These are phyloP conservation scores for Tricholoma saponaceum DNA, from an alignment of 768 basidiomycete genomes.

Conservation along the genomic window DNA sequence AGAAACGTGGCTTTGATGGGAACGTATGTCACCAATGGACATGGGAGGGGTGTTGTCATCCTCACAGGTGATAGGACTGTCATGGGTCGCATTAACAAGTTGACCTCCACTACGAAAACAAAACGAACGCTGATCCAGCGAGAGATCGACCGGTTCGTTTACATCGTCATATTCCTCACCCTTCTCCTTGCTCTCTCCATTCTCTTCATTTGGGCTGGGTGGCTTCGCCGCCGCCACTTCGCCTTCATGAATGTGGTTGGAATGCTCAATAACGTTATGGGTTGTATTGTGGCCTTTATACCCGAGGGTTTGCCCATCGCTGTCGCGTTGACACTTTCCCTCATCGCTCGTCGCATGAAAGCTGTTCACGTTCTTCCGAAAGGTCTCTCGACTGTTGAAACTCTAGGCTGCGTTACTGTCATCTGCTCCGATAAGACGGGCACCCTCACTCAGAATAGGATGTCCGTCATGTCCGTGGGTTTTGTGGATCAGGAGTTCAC, in stretches of 20 bases:
- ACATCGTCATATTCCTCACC: slow-evolving; percentile 41
- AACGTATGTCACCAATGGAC: slow-evolving; percentile 38
- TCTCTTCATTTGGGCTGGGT: slow-evolving; percentile 37
- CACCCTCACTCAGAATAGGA: slow-evolving; percentile 56
- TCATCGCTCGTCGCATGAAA: slow-evolving; percentile 16
- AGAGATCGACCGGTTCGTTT: slow-evolving; percentile 50
- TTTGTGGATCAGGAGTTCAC: slow-evolving; percentile 29
- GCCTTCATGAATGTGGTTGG: slow-evolving; percentile 44
- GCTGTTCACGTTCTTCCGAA: slow-evolving; percentile 22
- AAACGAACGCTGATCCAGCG: slow-evolving; percentile 44
- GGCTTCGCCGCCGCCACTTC: slow-evolving; percentile 37
- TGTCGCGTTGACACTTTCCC: slow-evolving; percentile 46
- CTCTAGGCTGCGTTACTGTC: slow-evolving; percentile 57
- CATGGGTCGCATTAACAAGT: slow-evolving; percentile 53
- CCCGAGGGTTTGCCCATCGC: slow-evolving; percentile 53
- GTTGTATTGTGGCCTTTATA: slow-evolving; percentile 35
- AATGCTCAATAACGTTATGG: slow-evolving; percentile 53
- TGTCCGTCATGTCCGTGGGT: slow-evolving; percentile 50
- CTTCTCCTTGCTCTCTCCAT: slow-evolving; percentile 39
- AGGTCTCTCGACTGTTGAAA: slow-evolving; percentile 63
- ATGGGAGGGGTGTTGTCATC: slow-evolving; percentile 37
- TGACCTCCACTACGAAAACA: slow-evolving; percentile 43
- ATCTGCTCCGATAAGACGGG: slow-evolving; percentile 57
- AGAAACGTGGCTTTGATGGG: slow-evolving; percentile 47
- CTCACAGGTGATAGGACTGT: slow-evolving; percentile 39